These are phyloP conservation scores for Melaleuca alternifolia DNA, from an alignment of 345 rosid genomes.

Conservation along the genomic window DNA sequence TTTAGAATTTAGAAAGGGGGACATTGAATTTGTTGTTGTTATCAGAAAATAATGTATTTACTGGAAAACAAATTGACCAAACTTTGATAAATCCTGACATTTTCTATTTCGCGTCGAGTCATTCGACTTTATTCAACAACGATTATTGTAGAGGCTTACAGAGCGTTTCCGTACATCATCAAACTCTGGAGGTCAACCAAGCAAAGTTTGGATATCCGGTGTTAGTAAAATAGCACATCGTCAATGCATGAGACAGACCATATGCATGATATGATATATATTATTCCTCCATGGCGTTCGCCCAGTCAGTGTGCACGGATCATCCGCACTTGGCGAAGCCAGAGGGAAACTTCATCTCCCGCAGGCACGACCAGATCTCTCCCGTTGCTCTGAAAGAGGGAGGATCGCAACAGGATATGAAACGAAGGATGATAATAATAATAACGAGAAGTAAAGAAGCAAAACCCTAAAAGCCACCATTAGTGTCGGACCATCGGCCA, in stretches of 20 bases:
- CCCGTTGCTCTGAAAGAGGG: neutral
- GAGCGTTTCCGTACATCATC: neutral
- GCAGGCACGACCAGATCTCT: neutral
- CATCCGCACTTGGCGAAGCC: neutral
- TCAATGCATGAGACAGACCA: neutral
- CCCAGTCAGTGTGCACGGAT: neutral
- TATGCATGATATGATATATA: neutral
- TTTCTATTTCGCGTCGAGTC: neutral
- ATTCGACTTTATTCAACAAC: neutral
- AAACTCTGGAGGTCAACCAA: neutral
- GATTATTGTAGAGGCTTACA: neutral
- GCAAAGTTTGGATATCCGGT: neutral
- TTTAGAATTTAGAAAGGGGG: neutral
- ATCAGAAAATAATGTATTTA: neutral
- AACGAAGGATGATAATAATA: neutral
- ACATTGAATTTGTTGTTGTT: neutral
- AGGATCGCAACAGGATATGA: neutral
- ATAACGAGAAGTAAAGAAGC: neutral
- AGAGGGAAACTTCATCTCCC: neutral
- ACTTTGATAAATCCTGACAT: neutral
- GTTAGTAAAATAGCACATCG: neutral
- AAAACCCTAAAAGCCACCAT: neutral
- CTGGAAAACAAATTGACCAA: neutral
- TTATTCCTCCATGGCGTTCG: neutral
- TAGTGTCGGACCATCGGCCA: neutral